Percentiles rank a stretch among this genome's conserved stretches.
Conservation (phyloP, 2,329 filamentous ascomycete genomes). For the Trichoderma simmonsii region DNA sequence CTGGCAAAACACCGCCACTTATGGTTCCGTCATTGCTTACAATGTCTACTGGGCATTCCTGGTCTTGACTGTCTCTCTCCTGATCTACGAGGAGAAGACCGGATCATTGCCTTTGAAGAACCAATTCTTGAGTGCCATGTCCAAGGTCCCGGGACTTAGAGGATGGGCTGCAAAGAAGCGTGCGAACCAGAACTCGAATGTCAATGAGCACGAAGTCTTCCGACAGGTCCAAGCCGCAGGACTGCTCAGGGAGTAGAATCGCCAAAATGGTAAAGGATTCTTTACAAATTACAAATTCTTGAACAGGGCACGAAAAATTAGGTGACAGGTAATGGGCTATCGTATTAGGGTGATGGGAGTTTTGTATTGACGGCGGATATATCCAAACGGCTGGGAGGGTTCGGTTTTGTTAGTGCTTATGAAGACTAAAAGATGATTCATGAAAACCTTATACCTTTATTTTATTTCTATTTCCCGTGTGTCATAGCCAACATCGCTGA, state of each 20-base stretch:
- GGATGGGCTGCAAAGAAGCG: constrained; percentile 10
- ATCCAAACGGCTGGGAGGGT: not conserved
- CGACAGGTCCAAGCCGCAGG: constrained; percentile 16
- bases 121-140: not conserved
- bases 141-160: constrained; percentile 7
- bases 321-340: not conserved
- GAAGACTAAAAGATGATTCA: not conserved
- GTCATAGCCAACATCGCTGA: not conserved
- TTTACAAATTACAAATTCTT: not conserved
- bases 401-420: not conserved
- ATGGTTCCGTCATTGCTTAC: constrained; percentile 82
- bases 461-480: not conserved
- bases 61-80: not conserved
- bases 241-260: not conserved
- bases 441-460: not conserved
- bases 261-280: not conserved
- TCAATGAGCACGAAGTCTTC: constrained; percentile 9
- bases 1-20: constrained; percentile 84
- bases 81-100: constrained; percentile 15
- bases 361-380: not conserved
- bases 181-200: not conserved
- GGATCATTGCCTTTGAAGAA: constrained; percentile 13
- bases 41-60: constrained; percentile 77
- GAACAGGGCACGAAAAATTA: not conserved
- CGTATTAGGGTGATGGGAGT: not conserved